These are phyloP conservation scores for Bipolaris bicolor DNA, from an alignment of 2,329 filamentous ascomycete species.

Conservation along the genomic window DNA sequence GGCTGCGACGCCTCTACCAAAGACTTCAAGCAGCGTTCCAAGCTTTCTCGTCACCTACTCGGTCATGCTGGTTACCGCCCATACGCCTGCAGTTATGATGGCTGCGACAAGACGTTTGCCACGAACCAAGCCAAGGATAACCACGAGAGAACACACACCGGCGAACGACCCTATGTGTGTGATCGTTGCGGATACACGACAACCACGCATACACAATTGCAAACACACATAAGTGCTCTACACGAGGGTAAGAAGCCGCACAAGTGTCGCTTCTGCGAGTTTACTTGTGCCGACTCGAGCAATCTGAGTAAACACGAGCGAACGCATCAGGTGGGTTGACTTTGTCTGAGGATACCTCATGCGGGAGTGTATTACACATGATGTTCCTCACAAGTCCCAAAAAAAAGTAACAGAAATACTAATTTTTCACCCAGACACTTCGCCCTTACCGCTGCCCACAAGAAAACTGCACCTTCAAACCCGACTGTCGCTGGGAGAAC, in stretches of 20 bases:
- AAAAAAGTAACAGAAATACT: slow-evolving; percentile 2
- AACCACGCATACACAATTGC: slow-evolving; percentile 48
- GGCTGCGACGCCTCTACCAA: slow-evolving; percentile 42
- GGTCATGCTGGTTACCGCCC: slow-evolving; percentile 47
- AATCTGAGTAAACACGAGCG: slow-evolving; percentile 49
- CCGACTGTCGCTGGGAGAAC: slow-evolving; percentile 50
- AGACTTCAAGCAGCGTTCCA: slow-evolving; percentile 50
- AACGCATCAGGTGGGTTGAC: slow-evolving; percentile 41
- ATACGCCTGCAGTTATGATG: slow-evolving; percentile 44
- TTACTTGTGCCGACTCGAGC: slow-evolving; percentile 46
- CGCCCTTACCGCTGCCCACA: slow-evolving; percentile 47
- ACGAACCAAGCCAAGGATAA: slow-evolving; percentile 51
- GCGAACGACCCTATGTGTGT: slow-evolving; percentile 46
- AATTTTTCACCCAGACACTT: slow-evolving; percentile 30
- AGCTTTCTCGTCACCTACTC: slow-evolving; percentile 47
- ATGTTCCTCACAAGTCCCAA: background rate
- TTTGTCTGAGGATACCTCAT: no score
- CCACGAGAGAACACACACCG: slow-evolving; percentile 48
- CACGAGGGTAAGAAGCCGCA: slow-evolving; percentile 47
- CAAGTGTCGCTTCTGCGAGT: slow-evolving; percentile 48
- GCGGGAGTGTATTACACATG: no score
- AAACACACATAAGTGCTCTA: slow-evolving; percentile 47
- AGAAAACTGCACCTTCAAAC: slow-evolving; percentile 46
- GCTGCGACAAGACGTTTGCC: slow-evolving; percentile 48
- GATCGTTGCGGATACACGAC: slow-evolving; percentile 47